Conservation (phyloP, 371 early-diverging fungal species). For the Mucor racemosus region DNA sequence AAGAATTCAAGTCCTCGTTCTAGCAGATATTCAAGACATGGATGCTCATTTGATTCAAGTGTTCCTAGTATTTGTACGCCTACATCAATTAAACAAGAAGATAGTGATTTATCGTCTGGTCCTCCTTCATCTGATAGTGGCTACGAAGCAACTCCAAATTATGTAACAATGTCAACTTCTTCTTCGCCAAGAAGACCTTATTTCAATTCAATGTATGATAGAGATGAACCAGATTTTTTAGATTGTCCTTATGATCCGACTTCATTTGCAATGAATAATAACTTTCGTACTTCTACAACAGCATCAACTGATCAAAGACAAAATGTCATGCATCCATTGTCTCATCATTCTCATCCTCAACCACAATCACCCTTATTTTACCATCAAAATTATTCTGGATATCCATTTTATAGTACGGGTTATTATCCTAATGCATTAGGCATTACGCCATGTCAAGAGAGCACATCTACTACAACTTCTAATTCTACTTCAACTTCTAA, state of each 20-base stretch:
- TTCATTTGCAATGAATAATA: constrained; percentile 8
- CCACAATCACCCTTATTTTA: constrained; percentile 29
- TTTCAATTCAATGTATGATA: constrained; percentile 29
- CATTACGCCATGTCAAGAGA: constrained; percentile 29
- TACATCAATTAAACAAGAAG: constrained; percentile 27
- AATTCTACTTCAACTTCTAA: constrained; percentile 5
- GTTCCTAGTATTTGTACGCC: constrained; percentile 22
- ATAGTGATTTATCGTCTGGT: constrained; percentile 31
- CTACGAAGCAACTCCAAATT: constrained; percentile 29
- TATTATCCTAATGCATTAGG: constrained; percentile 32
- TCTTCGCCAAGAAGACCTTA: constrained; percentile 29
- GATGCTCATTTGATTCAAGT: constrained; percentile 25
- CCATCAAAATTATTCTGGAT: constrained; percentile 20
- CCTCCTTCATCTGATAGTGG: constrained; percentile 34
- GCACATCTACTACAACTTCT: neutral
- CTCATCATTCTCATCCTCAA: constrained; percentile 20
- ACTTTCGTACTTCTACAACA: neutral
- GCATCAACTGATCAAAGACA: constrained; percentile 2
- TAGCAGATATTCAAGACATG: constrained; percentile 25
- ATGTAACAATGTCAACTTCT: constrained; percentile 22
- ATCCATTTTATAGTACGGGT: constrained; percentile 27
- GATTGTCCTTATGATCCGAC: constrained; percentile 23
- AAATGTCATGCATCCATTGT: constrained; percentile 19
- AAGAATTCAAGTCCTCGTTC: constrained; percentile 27
- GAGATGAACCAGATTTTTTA: constrained; percentile 26